Conservation (phyloP, 495 filamentous ascomycete species). For the Penicillium turbatum region DNA sequence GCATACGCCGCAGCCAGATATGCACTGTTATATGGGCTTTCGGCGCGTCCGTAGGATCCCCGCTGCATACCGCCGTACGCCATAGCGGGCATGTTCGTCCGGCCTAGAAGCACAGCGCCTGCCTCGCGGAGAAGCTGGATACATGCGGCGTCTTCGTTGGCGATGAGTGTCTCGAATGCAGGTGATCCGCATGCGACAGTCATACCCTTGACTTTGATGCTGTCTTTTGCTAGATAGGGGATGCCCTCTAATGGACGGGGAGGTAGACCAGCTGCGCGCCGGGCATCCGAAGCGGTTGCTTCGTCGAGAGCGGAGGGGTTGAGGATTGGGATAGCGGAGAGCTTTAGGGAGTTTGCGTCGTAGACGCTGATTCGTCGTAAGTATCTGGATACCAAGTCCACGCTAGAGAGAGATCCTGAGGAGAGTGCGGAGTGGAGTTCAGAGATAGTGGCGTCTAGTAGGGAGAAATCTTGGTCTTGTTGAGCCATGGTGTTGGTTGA, state of each 20-base stretch:
- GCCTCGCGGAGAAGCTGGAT: conserved; percentile 54
- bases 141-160: conserved; percentile 61
- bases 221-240: conserved; percentile 68
- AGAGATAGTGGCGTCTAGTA: conserved; percentile 57
- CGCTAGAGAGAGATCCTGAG: conserved; percentile 40
- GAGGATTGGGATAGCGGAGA: conserved; percentile 32
- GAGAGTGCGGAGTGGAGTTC: conserved; percentile 43
- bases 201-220: conserved; percentile 65
- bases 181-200: conserved; percentile 50
- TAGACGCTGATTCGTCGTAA: conserved; percentile 40
- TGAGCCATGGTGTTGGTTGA: conserved; percentile 7
- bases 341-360: conserved; percentile 30
- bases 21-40: conserved; percentile 32
- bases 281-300: conserved; percentile 30
- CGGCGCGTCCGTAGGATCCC: conserved; percentile 34
- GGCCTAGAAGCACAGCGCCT: conserved; percentile 62
- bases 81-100: conserved; percentile 42
- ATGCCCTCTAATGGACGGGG: conserved; percentile 62
- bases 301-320: conserved; percentile 30
- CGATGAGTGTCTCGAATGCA: conserved; percentile 56
- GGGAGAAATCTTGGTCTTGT: conserved; percentile 40
- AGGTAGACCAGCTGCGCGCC: conserved; percentile 24
- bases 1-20: conserved; percentile 36
- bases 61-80: conserved; percentile 41
- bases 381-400: conserved; percentile 47